Base-by-base conservation (phyloP, 352 stramenopile species). In the Phytophthora rubi region DNA sequence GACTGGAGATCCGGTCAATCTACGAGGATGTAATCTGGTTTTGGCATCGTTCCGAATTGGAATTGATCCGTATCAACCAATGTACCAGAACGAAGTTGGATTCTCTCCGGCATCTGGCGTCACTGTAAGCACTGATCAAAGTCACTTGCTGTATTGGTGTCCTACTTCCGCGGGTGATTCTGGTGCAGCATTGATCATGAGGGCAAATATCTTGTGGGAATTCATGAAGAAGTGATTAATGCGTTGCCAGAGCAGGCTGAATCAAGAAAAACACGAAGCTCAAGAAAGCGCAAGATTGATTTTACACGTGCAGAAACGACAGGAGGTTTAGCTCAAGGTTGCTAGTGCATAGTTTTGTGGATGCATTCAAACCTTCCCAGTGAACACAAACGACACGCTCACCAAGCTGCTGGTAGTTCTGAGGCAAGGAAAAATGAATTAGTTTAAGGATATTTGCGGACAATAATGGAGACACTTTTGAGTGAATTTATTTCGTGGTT, bases 341-440 rank as follows among this genome's bases (percentile, higher is more conserved):
- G 26, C 4, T 30, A 30, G 26, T 30, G 26, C 26, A 44, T 44
- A 44, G 13, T 44, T 44, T 15, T 44, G 37, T 44, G 37, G 13
- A 44, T 48, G 42, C 42, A 48, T 48, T 48, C 23, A 48, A 48
- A 8, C 42, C 42, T 48, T 48, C 16, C 42, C 42, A 48, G 42
- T 48, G 42, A 48, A 48, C 12, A 48, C 42, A 23, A 48, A 21
- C 42, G 42, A 48, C 42, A 48, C 42, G 42, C 42, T 13, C 42
- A 48, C 42, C 42, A 48, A 48, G 42, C 42, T 48, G 42, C 10
- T 16, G 42, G 12, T 21, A 21, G 16, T 21, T 48, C 42, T 48
- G 42, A 48, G 42, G 42, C 42, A 48, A 48, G 6, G 42, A 9
- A 48, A 48, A 48, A 48, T 48, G 42, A 48, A 48, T 48, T 48